phyloP scores from a whole-genome alignment of 768 basidiomycete species.

The Tulasnella sp. region DNA sequence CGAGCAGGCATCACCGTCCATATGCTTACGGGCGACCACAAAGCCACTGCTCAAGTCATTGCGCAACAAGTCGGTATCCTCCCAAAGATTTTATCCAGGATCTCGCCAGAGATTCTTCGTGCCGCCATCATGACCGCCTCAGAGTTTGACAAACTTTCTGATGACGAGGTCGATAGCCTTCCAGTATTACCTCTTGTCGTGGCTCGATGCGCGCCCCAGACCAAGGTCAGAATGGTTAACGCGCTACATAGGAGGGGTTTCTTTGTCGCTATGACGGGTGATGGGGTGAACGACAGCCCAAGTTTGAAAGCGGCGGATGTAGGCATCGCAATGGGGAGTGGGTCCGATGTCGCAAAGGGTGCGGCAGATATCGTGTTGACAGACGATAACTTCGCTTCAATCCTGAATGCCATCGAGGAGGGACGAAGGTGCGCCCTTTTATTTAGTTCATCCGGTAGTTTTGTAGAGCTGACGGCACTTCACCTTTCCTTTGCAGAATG shows the following conservation, averaged over 20 bases:
- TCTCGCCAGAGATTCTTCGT: conserved; percentile 2
- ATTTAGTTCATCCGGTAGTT: conserved; percentile 24
- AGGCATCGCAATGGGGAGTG: conserved; percentile 44
- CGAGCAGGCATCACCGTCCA: conserved; percentile 22
- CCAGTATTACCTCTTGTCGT: conserved; percentile 34
- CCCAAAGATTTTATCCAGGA: conserved; percentile 24
- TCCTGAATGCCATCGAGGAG: conserved; percentile 52
- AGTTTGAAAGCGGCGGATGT: conserved; percentile 45
- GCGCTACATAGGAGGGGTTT: conserved; percentile 40
- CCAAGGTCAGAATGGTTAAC: conserved; percentile 48
- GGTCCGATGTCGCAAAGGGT: conserved; percentile 44
- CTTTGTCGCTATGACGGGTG: conserved; percentile 45
- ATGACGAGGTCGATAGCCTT: conserved; percentile 11
- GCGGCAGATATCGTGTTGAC: conserved; percentile 55
- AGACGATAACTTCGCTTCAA: conserved; percentile 56
- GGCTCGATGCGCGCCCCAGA: conserved; percentile 45
- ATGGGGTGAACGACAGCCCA: conserved; percentile 47
- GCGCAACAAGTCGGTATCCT: conserved; percentile 53
- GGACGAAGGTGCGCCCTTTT: conserved; percentile 49
- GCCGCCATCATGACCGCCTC: conserved; percentile 9
- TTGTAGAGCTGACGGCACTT: background rate
- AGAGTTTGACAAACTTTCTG: conserved; percentile 16
- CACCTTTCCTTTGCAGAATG: conserved; percentile 19
- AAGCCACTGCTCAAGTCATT: conserved; percentile 51
- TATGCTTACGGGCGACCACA: conserved; percentile 38